Evolutionary conservation across 768 basidiomycete genomes (phyloP), one percentile per base, ranked within the genome.

Genomic region (Boletus reticulatus): DNA sequence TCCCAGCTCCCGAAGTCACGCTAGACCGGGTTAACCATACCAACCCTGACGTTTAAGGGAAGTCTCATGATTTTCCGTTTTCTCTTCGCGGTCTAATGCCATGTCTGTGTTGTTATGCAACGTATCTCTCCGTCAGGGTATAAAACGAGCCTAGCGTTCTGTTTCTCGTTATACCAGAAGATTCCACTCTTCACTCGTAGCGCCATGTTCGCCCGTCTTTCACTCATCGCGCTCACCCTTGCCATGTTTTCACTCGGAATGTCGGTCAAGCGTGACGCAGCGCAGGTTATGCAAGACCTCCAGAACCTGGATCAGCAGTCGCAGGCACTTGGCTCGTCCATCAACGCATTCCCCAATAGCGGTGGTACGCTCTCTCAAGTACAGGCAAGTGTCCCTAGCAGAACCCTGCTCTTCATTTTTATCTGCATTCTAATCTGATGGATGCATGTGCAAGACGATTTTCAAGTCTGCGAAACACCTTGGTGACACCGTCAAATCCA

Each of bases 151-250:
- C 24, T 14, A 4, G 24, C 4, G 38, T 7, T 39, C 19, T 16
- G 19, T 20, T n/a, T n/a, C 46, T 43, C 11, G 22, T 36, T 3
- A 19, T 24, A 24, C 24, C 24, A 24, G 24, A 24, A 24, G 6
- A 4, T 24, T 24, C 4, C 24, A 8, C 44, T 24, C 41, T 13
- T 38, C 43, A 11, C 38, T 50, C 20, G 17, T 10, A 43, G 4
- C 31, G 7, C 38, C 29, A 63, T 63, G 62, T 22, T 50, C 34
- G 31, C 59, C 17, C 53, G 17, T 29, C 48, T 41, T 10, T 58
- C 53, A 9, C 39, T 62, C 12, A 36, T 62, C 31, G 38, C 32
- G 6, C 56, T 65, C 32, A 2, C 50, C 41, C 8, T 59, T 44
- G 63, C 56, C 5, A 7, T 55, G 37, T 34, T 38, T 16, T 29